A percentile compares a stretch with the other conserved stretches of the same genome.
These are phyloP conservation scores for Neocucurbitaria cava DNA, from an alignment of 2,329 filamentous ascomycete species.

Conservation along the genomic window DNA sequence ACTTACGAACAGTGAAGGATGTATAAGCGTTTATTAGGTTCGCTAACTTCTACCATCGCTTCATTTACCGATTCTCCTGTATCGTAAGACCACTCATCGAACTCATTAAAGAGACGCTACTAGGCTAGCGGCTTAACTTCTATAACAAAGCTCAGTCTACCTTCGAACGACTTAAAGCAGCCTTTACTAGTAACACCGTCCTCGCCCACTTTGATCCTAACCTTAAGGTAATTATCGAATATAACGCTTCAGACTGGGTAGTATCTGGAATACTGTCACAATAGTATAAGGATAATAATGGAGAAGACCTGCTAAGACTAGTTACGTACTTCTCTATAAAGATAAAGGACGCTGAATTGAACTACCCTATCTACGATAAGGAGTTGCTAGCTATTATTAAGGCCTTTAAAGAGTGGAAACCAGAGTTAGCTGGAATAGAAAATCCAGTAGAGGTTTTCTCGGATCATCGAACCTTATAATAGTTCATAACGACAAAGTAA, in stretches of 20 bases:
- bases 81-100: conserved; percentile 7
- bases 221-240: conserved; percentile 22
- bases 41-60: conserved; percentile 43
- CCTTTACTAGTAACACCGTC: conserved; percentile 19
- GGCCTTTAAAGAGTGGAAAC: conserved; percentile 31
- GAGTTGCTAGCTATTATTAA: conserved; percentile 45
- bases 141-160: too few relatives aligned
- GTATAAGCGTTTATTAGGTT: conserved; percentile 42
- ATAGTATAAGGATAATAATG: conserved; percentile 1
- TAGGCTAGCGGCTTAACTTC: too few relatives aligned
- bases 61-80: conserved; percentile 26
- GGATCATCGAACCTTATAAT: conserved; percentile 39
- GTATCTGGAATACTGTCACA: conserved; percentile 13
- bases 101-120: not conserved
- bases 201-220: conserved; percentile 25
- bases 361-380: conserved; percentile 48
- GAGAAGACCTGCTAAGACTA: conserved; percentile 5
- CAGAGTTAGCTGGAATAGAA: conserved; percentile 2
- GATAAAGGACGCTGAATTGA: conserved; percentile 27
- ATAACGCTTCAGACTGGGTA: conserved; percentile 24
- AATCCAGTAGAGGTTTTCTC: conserved; percentile 32
- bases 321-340: conserved; percentile 34
- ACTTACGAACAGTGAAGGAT: conserved; percentile 19
- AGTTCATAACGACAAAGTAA: conserved; percentile 34
- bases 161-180: conserved; percentile 16